These are phyloP conservation scores for Globisporangium polare DNA, from an alignment of 352 stramenopile species.

Conservation along the genomic window DNA sequence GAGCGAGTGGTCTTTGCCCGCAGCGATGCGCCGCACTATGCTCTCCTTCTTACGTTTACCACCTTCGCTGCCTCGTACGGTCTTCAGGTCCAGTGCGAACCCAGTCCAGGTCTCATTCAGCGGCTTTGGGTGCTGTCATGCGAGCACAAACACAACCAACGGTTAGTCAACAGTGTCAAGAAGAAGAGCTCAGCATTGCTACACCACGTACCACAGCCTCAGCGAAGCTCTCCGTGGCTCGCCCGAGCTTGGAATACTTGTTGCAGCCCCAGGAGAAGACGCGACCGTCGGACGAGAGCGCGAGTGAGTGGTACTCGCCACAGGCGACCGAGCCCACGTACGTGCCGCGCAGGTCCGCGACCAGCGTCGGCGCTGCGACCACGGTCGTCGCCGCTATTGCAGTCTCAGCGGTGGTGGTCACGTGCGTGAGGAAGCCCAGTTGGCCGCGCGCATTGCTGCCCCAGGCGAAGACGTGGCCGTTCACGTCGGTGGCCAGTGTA, in stretches of 20 bases:
- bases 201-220: slow-evolving; percentile 36
- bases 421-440: slow-evolving; percentile 34
- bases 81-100: slow-evolving; percentile 28
- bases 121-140: slow-evolving; percentile 35
- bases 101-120: slow-evolving; percentile 41
- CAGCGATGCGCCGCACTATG: slow-evolving; percentile 50
- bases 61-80: not conserved
- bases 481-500: slow-evolving; percentile 59
- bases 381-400: slow-evolving; percentile 12
- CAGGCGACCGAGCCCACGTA: slow-evolving; percentile 64
- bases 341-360: slow-evolving; percentile 43
- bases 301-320: slow-evolving; percentile 72
- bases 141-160: slow-evolving; percentile 4
- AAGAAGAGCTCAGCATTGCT: not conserved
- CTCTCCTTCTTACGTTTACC: slow-evolving; percentile 16
- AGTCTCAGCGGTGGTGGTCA: not conserved
- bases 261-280: slow-evolving; percentile 78
- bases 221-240: slow-evolving; percentile 27
- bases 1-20: slow-evolving; percentile 63
- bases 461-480: slow-evolving; percentile 75
- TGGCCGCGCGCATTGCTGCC: slow-evolving; percentile 54
- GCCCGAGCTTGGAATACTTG: slow-evolving; percentile 59
- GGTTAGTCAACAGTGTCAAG: not conserved
- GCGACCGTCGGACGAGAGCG: slow-evolving; percentile 46
- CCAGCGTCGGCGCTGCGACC: slow-evolving; percentile 30